These are phyloP conservation scores for Colletotrichum filicis DNA, from an alignment of 2,329 filamentous ascomycete genomes.

Conservation along the genomic window DNA sequence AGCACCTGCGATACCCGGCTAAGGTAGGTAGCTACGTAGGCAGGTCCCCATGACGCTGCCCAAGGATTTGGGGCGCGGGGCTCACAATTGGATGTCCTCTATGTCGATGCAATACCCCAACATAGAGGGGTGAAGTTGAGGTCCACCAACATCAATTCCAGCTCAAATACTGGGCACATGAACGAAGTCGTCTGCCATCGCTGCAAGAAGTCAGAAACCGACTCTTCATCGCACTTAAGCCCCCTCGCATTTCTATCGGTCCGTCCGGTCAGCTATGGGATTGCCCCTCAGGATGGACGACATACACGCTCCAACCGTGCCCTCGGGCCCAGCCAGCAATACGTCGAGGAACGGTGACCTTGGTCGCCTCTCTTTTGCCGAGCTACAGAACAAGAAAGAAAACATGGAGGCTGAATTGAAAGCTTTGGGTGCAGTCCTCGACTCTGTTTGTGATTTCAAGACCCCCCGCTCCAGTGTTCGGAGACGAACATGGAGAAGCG, in stretches of 20 bases:
- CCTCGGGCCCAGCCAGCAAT: slow-evolving; percentile 80
- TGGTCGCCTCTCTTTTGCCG: slow-evolving; percentile 75
- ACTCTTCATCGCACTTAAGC: neutral
- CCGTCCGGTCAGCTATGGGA: slow-evolving; percentile 15
- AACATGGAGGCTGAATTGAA: slow-evolving; percentile 87
- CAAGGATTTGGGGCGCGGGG: neutral
- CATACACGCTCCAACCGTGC: slow-evolving; percentile 68
- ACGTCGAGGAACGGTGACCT: slow-evolving; percentile 69
- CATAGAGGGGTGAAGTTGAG: neutral
- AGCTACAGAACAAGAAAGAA: slow-evolving; percentile 88
- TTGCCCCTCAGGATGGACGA: slow-evolving; percentile 60
- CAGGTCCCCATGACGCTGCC: neutral
- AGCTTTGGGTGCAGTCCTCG: slow-evolving; percentile 85
- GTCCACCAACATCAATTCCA: neutral
- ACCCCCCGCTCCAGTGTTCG: neutral
- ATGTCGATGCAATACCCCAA: neutral
- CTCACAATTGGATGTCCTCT: neutral
- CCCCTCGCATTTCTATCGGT: neutral
- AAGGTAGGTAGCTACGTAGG: neutral
- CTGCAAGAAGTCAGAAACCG: neutral
- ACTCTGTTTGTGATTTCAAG: slow-evolving; percentile 71
- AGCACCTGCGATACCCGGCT: no score
- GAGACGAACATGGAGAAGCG: neutral
- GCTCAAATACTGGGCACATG: neutral
- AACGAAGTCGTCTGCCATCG: neutral